A percentile compares a stretch with the other conserved stretches of the same genome.
Conservation (phyloP, 495 filamentous ascomycete species). For the Talaromyces borbonicus region DNA sequence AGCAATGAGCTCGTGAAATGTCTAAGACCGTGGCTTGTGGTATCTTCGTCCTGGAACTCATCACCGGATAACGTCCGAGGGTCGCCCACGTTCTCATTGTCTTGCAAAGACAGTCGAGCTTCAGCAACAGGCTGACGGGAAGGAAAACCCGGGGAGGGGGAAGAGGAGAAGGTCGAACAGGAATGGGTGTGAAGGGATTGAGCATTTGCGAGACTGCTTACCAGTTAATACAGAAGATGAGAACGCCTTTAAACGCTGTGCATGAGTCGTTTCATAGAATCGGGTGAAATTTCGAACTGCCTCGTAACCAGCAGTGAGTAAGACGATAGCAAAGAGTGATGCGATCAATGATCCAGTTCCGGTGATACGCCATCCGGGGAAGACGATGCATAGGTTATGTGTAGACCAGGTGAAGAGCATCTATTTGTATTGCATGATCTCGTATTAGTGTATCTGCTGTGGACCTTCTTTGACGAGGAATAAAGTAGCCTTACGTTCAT, state of each 20-base stretch:
- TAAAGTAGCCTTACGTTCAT: conserved; percentile 59
- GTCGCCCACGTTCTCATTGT: conserved; percentile 33
- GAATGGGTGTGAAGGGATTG: background rate
- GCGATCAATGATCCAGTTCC: conserved; percentile 61
- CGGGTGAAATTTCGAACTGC: conserved; percentile 65
- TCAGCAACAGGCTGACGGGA: conserved; percentile 8
- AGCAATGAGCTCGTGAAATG: conserved; percentile 58
- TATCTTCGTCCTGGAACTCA: background rate
- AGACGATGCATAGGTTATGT: conserved; percentile 87
- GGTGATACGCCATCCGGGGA: conserved; percentile 78
- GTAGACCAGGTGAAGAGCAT: conserved; percentile 98
- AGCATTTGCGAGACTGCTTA: background rate
- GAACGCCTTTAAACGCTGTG: conserved; percentile 36
- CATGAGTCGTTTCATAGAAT: conserved; percentile 59
- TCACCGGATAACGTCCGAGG: background rate
- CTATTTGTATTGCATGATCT: conserved; percentile 30
- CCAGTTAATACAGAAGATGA: conserved; percentile 2
- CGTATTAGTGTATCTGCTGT: too few relatives aligned
- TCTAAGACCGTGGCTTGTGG: conserved; percentile 6
- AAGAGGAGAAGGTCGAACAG: too few relatives aligned
- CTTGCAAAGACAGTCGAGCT: conserved; percentile 15
- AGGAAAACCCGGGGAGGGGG: too few relatives aligned
- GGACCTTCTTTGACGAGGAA: conserved; percentile 2
- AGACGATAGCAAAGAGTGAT: conserved; percentile 72
- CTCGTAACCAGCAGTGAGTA: conserved; percentile 85